A percentile compares a stretch with the other conserved stretches of the same genome.
Evolutionary conservation across 106 monocot genomes (phyloP).

Genomic region (Dactylorhiza incarnata): DNA sequence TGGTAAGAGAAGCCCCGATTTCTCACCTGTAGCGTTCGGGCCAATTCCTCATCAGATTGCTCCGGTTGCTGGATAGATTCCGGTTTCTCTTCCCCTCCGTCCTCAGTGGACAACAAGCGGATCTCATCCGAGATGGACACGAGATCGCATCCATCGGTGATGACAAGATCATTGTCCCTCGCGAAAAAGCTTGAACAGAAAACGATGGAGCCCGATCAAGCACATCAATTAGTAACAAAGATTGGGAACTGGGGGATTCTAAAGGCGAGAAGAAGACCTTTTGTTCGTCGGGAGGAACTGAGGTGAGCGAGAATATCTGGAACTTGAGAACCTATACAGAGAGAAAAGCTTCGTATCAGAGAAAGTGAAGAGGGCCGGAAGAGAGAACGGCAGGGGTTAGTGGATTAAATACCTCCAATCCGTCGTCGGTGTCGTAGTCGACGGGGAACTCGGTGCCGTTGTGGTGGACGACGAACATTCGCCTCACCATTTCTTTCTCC

Average conservation of each 20-base stretch:
- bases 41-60: slow-evolving; percentile 75
- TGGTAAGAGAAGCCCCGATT: background rate
- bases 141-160: slow-evolving; percentile 59
- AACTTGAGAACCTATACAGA: slow-evolving; percentile 49
- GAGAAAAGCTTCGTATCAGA: background rate
- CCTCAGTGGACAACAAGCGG: slow-evolving; percentile 46
- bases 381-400: background rate
- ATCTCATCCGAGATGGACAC: slow-evolving; percentile 46
- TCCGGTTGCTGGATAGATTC: slow-evolving; percentile 1
- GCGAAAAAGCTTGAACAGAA: background rate
- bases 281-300: slow-evolving; percentile 70
- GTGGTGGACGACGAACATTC: slow-evolving; percentile 55
- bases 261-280: slow-evolving; percentile 25
- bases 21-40: slow-evolving; percentile 65
- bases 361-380: background rate
- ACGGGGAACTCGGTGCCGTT: slow-evolving; percentile 31
- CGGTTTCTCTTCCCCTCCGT: slow-evolving; percentile 13
- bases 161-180: slow-evolving; percentile 2
- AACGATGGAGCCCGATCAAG: background rate
- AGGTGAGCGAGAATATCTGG: slow-evolving; percentile 89
- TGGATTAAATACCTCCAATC: slow-evolving; percentile 44
- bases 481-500: slow-evolving; percentile 48
- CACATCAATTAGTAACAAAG: background rate
- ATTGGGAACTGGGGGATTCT: background rate
- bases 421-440: slow-evolving; percentile 74